Conservation (phyloP, 768 basidiomycete species). For the Bullera alba region DNA sequence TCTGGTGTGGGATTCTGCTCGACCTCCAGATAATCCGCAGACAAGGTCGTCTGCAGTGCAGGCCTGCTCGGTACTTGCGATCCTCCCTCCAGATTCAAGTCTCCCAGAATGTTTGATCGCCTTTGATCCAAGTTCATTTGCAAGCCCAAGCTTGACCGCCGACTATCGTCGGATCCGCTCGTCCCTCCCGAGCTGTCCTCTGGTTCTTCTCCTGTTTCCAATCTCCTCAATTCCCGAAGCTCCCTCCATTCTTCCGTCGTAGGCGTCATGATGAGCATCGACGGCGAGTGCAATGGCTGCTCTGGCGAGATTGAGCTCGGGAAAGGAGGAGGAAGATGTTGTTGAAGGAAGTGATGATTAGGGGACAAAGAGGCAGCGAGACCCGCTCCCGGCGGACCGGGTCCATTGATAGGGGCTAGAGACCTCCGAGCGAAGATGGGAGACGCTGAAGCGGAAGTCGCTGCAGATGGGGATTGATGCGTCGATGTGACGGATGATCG, state of each 20-base stretch:
- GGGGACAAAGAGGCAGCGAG: slow-evolving; percentile 32
- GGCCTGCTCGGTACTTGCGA: background rate
- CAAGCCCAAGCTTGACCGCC: slow-evolving; percentile 1
- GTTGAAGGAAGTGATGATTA: slow-evolving; percentile 30
- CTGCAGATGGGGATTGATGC: background rate
- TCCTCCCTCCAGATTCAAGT: background rate
- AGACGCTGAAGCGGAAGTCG: slow-evolving; percentile 10
- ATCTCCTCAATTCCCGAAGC: slow-evolving; percentile 17
- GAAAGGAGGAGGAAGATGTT: slow-evolving; percentile 33
- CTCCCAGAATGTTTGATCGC: slow-evolving; percentile 9
- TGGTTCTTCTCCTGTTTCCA: slow-evolving; percentile 18
- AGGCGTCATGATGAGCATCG: slow-evolving; percentile 42
- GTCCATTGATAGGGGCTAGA: slow-evolving; percentile 18
- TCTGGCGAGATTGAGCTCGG: slow-evolving; percentile 19
- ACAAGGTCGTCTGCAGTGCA: slow-evolving; percentile 9
- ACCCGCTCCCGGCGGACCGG: slow-evolving; percentile 10
- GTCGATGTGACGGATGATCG: slow-evolving; percentile 9
- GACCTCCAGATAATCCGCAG: slow-evolving; percentile 26
- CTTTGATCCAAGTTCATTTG: background rate
- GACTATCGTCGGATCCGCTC: slow-evolving; percentile 1
- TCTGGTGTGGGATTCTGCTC: slow-evolving; percentile 29
- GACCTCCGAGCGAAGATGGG: slow-evolving; percentile 27
- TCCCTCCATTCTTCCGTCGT: slow-evolving; percentile 46
- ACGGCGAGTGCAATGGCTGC: slow-evolving; percentile 8
- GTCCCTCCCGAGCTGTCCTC: slow-evolving; percentile 9